Evolutionary conservation across 345 rosid genomes (phyloP).

Genomic region (Rhodomyrtus tomentosa): DNA sequence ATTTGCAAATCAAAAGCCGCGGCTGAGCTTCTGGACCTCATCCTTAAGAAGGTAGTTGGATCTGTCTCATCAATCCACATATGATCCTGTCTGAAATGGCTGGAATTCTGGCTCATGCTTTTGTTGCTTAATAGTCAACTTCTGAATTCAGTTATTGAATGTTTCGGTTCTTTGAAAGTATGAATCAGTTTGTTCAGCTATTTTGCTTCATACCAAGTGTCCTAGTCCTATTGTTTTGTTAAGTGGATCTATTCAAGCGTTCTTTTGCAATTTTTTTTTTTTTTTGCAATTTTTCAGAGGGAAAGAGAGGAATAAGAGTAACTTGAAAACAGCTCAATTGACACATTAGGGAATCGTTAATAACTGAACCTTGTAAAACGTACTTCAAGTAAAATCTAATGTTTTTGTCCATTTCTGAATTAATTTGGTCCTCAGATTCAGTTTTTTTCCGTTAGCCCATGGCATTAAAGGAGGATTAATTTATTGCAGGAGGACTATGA

Average conservation of each 20-base stretch:
- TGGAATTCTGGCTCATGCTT: not conserved
- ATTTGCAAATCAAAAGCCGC: constrained; percentile 46
- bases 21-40: constrained; percentile 75
- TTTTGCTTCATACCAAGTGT: not conserved
- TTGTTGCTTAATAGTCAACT: not conserved
- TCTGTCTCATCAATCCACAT: not conserved
- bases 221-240: not conserved
- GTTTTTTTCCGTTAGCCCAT: not conserved
- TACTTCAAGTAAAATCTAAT: not conserved
- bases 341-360: not conserved
- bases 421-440: not conserved
- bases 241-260: not conserved
- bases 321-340: not conserved
- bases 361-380: not conserved
- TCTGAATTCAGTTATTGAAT: not conserved
- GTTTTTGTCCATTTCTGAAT: not conserved
- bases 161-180: not conserved
- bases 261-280: not conserved
- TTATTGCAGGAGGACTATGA: constrained; percentile 50
- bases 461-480: not conserved
- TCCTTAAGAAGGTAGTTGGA: constrained; percentile 54
- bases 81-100: not conserved
- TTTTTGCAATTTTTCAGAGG: not conserved
- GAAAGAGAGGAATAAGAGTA: not conserved
- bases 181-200: not conserved